These are phyloP conservation scores for Kwoniella sp. DNA, from an alignment of 768 basidiomycete species.

Conservation along the genomic window DNA sequence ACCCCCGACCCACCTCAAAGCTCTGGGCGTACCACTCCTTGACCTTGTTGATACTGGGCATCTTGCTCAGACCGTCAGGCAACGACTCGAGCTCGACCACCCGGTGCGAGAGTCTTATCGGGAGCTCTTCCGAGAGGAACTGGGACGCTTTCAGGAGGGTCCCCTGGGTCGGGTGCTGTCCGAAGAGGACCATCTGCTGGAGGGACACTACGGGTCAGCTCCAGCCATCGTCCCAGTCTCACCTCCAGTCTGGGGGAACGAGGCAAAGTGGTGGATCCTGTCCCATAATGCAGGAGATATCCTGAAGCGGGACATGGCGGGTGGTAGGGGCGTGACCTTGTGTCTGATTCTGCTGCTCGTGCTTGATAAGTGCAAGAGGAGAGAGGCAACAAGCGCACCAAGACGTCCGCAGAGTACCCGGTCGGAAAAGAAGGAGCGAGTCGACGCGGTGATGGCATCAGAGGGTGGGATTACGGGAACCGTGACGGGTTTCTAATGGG, in stretches of 20 bases:
- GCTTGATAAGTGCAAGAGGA: too few relatives aligned
- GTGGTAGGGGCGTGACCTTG: not conserved
- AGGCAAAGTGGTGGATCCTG: slow-evolving; percentile 82
- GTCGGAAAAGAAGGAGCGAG: too few relatives aligned
- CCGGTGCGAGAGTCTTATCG: slow-evolving; percentile 88
- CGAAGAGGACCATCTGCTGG: slow-evolving; percentile 97
- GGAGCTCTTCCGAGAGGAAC: slow-evolving; percentile 71
- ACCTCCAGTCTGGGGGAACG: slow-evolving; percentile 91
- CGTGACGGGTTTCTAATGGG: too few relatives aligned
- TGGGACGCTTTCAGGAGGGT: slow-evolving; percentile 74
- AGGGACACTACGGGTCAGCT: slow-evolving; percentile 64
- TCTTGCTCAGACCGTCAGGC: slow-evolving; percentile 81
- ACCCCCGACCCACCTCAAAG: slow-evolving; percentile 68
- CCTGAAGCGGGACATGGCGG: slow-evolving; percentile 47
- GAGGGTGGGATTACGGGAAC: too few relatives aligned
- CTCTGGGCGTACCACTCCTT: slow-evolving; percentile 99
- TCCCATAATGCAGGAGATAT: slow-evolving; percentile 80
- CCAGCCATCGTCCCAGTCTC: slow-evolving; percentile 31
- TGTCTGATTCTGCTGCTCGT: too few relatives aligned
- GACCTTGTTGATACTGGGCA: slow-evolving; percentile 86
- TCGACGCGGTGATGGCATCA: too few relatives aligned
- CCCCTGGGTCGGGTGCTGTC: slow-evolving; percentile 90
- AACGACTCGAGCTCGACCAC: slow-evolving; percentile 93
- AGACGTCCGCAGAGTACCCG: too few relatives aligned
- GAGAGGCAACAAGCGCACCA: too few relatives aligned